Base-by-base conservation (phyloP, 306 rosid species). In the Lathyrus sativus region DNA sequence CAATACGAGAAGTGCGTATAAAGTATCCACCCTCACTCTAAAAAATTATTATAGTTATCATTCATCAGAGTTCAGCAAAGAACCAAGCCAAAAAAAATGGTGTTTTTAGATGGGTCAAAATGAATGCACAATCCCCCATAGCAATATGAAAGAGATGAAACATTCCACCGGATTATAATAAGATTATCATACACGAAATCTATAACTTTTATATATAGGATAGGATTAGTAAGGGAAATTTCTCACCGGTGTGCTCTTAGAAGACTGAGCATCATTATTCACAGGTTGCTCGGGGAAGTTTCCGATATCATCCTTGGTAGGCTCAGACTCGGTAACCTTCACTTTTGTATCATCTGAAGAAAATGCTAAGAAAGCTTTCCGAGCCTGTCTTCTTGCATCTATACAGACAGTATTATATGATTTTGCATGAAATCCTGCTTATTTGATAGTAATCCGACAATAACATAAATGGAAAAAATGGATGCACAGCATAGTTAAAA, bases 381-480 rank as follows among this genome's bases (percentile, higher is more conserved):
- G 87, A 8, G 90, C 99, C 79, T 88, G 95, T 79, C 99, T 82
- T 56, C 87, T 85, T 46, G 97, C 90, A 82, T 90, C 99, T 90
- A 82, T 70, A 44, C 46, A 79, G 65, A 68, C 56, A 79, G 55
- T 56, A 57, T 50, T 39, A 71, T 49, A 64, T 44, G 51, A 59
- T 73, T 35, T 35, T 42, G 72, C 63, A 67, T 33, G 12, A 18
- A 76, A 53, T 18, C 73, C 56, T 43, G 44, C 38, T 71, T 58
- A 70, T 65, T 44, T 39, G 68, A 65, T 61, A 67, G 74, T 48
- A 72, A 68, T 59, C 66, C 11, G 35, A 61, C 64, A 70, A 61
- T 31, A 44, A 61, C 9, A 68, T 55, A 75, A 45, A 65, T 56
- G 8, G 51, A 72, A 42, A 41, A 64, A 60, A n/a, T 60, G 26